These are phyloP conservation scores for Fraxinus paxiana DNA, from an alignment of 305 asterid species.

Conservation along the genomic window DNA sequence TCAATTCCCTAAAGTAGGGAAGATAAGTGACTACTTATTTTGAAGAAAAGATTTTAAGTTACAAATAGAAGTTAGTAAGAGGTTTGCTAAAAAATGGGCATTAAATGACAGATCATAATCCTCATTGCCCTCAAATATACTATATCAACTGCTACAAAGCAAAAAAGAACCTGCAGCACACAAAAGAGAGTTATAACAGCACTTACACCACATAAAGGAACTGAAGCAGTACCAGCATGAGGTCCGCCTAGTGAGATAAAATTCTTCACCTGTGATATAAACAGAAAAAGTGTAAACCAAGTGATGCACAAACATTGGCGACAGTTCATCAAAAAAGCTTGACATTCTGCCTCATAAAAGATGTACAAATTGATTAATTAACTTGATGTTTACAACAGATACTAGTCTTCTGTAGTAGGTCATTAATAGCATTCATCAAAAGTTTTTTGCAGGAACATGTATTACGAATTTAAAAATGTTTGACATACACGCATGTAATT, in stretches of 20 bases:
- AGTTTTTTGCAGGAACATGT: neutral
- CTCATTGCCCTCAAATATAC: neutral
- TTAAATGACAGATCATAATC: neutral
- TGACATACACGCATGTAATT: neutral
- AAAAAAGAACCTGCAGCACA: neutral
- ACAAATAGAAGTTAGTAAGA: neutral
- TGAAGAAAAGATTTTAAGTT: neutral
- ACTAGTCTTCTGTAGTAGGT: neutral
- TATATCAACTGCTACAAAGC: neutral
- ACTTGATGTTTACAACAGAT: neutral
- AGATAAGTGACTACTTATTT: neutral
- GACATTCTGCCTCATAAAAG: neutral
- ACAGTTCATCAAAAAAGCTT: neutral
- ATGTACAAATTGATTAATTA: neutral
- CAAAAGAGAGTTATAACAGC: constrained; percentile 16
- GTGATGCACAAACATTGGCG: neutral
- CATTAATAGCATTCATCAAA: neutral
- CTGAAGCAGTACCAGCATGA: constrained; percentile 97
- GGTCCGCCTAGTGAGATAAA: constrained; percentile 88
- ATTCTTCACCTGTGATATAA: constrained; percentile 60
- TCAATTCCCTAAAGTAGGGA: neutral
- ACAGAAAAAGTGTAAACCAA: constrained; percentile 3
- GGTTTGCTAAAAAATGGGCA: neutral
- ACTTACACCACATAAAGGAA: constrained; percentile 96
- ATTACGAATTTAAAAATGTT: neutral